Percentiles rank a stretch among this genome's conserved stretches.
Evolutionary conservation across 2,329 filamentous ascomycete genomes (phyloP).

Genomic region (Cercospora canescens): DNA sequence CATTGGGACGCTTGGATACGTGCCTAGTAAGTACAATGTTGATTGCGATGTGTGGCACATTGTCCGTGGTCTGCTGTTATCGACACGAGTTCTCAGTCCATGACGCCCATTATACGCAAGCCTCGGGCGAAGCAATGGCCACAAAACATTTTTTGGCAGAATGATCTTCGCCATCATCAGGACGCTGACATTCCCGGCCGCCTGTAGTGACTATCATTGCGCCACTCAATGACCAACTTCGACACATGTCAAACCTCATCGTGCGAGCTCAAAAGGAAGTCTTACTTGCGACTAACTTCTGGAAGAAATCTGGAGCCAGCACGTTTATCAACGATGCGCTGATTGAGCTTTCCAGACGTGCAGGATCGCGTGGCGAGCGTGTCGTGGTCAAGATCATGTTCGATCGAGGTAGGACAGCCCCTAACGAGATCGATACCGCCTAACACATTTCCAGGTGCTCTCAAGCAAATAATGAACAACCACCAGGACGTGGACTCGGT

Average conservation of each 20-base stretch:
- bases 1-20: slow-evolving; percentile 59
- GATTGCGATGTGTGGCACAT: not conserved
- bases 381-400: slow-evolving; percentile 74
- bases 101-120: too few relatives aligned
- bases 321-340: slow-evolving; percentile 68
- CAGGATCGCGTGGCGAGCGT: slow-evolving; percentile 56
- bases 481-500: slow-evolving; percentile 61
- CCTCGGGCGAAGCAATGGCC: too few relatives aligned
- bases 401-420: slow-evolving; percentile 60
- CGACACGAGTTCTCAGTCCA: slow-evolving; percentile 37
- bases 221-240: slow-evolving; percentile 67
- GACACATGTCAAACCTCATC: slow-evolving; percentile 76
- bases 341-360: slow-evolving; percentile 66
- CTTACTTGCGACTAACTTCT: slow-evolving; percentile 73
- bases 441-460: not conserved
- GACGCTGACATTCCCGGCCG: not conserved
- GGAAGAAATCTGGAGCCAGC: slow-evolving; percentile 69
- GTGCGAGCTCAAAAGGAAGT: slow-evolving; percentile 71
- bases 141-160: too few relatives aligned
- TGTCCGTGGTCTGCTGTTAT: slow-evolving; percentile 23
- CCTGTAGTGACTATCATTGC: slow-evolving; percentile 65
- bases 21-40: not conserved
- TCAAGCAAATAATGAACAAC: slow-evolving; percentile 55
- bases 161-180: too few relatives aligned
- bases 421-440: not conserved